Conservation (phyloP, 2,329 filamentous ascomycete genomes). For the Ceratocystis diversiconidia region DNA sequence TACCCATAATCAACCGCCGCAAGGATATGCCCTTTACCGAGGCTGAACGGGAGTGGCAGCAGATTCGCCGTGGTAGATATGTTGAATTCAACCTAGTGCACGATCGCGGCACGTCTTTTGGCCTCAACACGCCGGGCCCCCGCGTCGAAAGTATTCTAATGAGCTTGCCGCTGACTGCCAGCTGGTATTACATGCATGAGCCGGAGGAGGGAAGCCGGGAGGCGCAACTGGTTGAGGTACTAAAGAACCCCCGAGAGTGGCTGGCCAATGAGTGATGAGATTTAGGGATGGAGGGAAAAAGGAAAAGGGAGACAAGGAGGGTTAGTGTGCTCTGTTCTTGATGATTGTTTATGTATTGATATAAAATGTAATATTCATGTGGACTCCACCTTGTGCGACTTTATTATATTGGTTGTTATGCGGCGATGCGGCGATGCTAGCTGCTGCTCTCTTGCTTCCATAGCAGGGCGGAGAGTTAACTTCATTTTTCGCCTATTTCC, state of each 20-base stretch:
- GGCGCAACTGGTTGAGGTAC: conserved; percentile 61
- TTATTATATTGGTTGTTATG: not conserved
- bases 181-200: conserved; percentile 92
- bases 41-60: conserved; percentile 89
- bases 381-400: not conserved
- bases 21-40: conserved; percentile 86
- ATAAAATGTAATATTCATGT: too few relatives aligned
- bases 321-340: not conserved
- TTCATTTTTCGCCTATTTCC: not conserved
- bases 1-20: conserved; percentile 74
- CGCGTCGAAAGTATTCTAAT: conserved; percentile 94
- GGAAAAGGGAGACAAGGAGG: not conserved
- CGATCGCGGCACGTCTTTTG: conserved; percentile 88
- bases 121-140: conserved; percentile 79
- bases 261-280: conserved; percentile 30
- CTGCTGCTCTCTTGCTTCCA: too few relatives aligned
- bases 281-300: not conserved
- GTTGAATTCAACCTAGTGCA: conserved; percentile 98
- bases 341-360: not conserved
- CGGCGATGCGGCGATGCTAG: too few relatives aligned
- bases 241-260: conserved; percentile 53
- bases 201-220: conserved; percentile 63
- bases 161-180: conserved; percentile 84
- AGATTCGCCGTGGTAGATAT: conserved; percentile 83
- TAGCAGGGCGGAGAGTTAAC: not conserved